A percentile compares a stretch with the other conserved stretches of the same genome.
Conservation (phyloP, 1,139 yeast species). For the Geotrichum australiense region DNA sequence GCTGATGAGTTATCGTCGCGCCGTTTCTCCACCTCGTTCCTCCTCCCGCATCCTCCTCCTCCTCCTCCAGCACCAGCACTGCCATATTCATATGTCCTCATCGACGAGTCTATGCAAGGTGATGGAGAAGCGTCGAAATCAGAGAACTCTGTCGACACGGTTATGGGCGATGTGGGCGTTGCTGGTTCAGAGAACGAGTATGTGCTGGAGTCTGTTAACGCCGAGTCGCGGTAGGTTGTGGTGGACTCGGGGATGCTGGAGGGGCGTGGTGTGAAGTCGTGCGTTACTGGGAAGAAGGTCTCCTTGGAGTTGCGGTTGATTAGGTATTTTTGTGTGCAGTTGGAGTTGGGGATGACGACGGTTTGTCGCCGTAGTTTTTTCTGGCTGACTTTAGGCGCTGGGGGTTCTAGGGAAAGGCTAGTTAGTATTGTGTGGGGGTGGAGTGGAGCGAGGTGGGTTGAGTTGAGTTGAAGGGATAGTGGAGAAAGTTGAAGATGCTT, state of each 20-base stretch:
- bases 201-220: not conserved
- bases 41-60: too few species aligned
- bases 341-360: not conserved
- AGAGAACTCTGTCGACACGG: not conserved
- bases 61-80: too few species aligned
- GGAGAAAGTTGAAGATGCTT: not conserved
- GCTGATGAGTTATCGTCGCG: too few species aligned
- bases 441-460: not conserved
- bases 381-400: not conserved
- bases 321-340: not conserved
- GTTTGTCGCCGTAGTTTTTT: constrained; percentile 7
- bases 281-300: not conserved
- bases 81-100: too few species aligned
- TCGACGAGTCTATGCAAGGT: too few species aligned
- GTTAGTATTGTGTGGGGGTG: not conserved
- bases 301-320: not conserved
- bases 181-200: not conserved
- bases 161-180: not conserved
- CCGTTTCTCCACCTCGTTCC: too few species aligned
- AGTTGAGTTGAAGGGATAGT: not conserved
- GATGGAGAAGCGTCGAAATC: not conserved
- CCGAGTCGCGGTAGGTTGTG: not conserved
- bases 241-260: not conserved
- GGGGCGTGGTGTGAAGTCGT: not conserved
- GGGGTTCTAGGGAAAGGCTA: not conserved